Percentiles rank a stretch among this genome's conserved stretches.
phyloP scores from a whole-genome alignment of 805 yeast genomes.

The Metschnikowia henanensis region DNA sequence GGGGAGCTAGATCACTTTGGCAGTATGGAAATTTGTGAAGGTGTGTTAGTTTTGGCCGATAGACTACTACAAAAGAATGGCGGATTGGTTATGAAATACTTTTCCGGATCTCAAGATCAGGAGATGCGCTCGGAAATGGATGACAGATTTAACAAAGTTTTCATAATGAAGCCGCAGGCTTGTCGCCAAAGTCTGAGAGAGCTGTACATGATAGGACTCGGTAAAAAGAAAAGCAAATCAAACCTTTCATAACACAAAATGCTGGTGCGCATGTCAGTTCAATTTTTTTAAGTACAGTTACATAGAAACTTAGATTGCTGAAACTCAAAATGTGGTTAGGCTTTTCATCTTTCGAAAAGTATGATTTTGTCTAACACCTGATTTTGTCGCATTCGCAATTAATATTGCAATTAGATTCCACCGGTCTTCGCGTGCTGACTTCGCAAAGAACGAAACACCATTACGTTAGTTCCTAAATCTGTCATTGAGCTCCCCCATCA shows the following conservation, averaged over 20 bases:
- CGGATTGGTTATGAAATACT: conserved; percentile 76
- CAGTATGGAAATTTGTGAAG: conserved; percentile 91
- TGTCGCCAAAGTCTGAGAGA: conserved; percentile 81
- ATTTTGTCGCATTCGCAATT: no score
- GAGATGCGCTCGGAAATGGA: conserved; percentile 59
- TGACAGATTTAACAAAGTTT: conserved; percentile 60
- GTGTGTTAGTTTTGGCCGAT: conserved; percentile 76
- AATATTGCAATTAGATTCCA: no score
- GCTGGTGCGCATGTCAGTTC: no score
- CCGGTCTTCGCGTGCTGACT: no score
- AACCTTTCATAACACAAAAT: background rate
- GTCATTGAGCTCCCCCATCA: no score
- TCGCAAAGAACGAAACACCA: no score
- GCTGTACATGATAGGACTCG: conserved; percentile 72
- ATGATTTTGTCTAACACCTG: no score
- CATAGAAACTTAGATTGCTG: no score
- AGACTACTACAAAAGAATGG: conserved; percentile 74
- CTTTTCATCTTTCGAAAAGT: no score
- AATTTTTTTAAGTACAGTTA: no score
- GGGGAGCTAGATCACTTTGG: conserved; percentile 77
- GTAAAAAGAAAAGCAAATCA: conserved; percentile 33
- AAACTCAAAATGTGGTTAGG: no score
- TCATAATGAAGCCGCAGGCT: conserved; percentile 77
- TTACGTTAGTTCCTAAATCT: no score
- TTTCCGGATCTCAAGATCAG: conserved; percentile 77